Percentiles rank a stretch among this genome's conserved stretches.
These are phyloP conservation scores for Penicillium canescens DNA, from an alignment of 495 filamentous ascomycete genomes.

Conservation along the genomic window DNA sequence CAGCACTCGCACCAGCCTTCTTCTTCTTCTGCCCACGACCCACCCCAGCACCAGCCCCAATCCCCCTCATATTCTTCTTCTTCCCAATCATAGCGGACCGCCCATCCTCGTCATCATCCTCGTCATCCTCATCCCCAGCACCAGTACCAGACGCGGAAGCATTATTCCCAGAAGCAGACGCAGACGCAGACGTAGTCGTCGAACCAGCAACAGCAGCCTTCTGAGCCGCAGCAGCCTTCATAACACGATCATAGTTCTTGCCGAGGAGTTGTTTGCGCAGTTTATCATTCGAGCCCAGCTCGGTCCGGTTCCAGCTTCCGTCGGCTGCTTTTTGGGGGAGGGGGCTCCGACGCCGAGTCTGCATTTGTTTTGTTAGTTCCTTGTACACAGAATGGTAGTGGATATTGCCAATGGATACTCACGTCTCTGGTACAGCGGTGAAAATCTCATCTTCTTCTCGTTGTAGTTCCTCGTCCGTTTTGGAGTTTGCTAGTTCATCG, in stretches of 20 bases:
- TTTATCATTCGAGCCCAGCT: conserved; percentile 44
- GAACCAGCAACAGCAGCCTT: conserved; percentile 6
- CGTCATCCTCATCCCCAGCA: conserved; percentile 33
- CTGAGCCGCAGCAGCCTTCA: conserved; percentile 25
- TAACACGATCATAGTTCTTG: conserved; percentile 44
- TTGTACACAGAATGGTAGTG: no score
- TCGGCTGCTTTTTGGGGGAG: conserved; percentile 42
- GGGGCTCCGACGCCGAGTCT: conserved; percentile 51
- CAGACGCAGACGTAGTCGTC: not conserved
- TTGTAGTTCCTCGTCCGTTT: conserved; percentile 45
- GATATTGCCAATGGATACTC: conserved; percentile 11
- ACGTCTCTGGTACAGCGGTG: conserved; percentile 53
- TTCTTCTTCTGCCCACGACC: conserved; percentile 1
- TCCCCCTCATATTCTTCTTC: conserved; percentile 37
- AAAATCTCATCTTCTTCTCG: conserved; percentile 54
- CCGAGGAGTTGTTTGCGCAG: conserved; percentile 51
- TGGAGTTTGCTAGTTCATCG: conserved; percentile 42
- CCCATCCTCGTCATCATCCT: conserved; percentile 63
- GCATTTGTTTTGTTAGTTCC: not conserved
- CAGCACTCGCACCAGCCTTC: conserved; percentile 3
- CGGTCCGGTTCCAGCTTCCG: conserved; percentile 40
- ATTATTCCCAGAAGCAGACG: not conserved
- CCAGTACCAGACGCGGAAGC: not conserved
- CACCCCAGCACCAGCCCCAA: not conserved
- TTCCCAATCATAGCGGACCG: conserved; percentile 54